These are phyloP conservation scores for Alternaria sp. DNA, from an alignment of 2,329 filamentous ascomycete species.

Conservation along the genomic window DNA sequence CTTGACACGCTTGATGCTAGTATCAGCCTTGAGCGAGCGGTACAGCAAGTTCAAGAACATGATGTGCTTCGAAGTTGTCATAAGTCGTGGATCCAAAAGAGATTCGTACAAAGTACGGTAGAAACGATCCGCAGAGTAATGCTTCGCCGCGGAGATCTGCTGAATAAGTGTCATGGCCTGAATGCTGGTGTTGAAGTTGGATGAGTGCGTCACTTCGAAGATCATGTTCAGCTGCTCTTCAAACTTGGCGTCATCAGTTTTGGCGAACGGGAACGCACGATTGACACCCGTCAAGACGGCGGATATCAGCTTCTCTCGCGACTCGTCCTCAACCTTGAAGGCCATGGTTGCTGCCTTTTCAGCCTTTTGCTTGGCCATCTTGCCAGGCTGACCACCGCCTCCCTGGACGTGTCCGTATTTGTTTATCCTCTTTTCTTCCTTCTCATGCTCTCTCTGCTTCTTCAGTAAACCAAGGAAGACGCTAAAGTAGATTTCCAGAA, in stretches of 20 bases:
- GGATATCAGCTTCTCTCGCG: conserved; percentile 89
- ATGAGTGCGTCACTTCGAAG: conserved; percentile 94
- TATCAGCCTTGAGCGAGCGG: conserved; percentile 84
- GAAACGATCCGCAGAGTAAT: conserved; percentile 86
- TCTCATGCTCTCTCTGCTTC: conserved; percentile 57
- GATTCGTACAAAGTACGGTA: conserved; percentile 97
- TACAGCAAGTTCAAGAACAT: conserved; percentile 94
- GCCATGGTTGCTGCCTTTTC: conserved; percentile 55
- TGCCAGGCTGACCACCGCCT: conserved; percentile 62
- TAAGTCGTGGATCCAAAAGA: conserved; percentile 84
- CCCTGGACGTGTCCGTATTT: conserved; percentile 63
- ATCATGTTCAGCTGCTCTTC: conserved; percentile 91
- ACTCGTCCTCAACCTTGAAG: conserved; percentile 65
- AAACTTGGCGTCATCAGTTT: conserved; percentile 80
- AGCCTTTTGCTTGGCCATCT: conserved; percentile 60
- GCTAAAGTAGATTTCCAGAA: conserved; percentile 91
- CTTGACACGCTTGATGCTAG: conserved; percentile 91
- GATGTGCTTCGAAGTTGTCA: conserved; percentile 91
- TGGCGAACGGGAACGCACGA: conserved; percentile 91
- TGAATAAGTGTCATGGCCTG: conserved; percentile 95
- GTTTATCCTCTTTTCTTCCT: conserved; percentile 54
- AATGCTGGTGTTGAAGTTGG: conserved; percentile 98
- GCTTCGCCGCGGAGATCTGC: conserved; percentile 82
- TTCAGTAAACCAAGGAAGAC: conserved; percentile 86
- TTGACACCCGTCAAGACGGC: conserved; percentile 94